Base-by-base conservation (phyloP, 306 rosid species). In the Pyrus betulifolia region DNA sequence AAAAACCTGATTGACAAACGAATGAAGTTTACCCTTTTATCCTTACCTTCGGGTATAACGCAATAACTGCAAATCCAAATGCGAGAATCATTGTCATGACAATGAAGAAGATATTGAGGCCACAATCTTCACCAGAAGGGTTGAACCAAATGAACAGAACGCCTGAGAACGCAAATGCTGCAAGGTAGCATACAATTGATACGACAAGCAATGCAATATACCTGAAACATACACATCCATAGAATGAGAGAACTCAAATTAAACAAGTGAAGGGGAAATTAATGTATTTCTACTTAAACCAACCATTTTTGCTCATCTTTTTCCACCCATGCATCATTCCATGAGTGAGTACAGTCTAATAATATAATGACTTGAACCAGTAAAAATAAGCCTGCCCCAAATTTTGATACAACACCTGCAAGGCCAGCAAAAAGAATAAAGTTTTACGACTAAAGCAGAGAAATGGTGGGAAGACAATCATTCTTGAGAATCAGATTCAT, bases 251-350 rank as follows among this genome's bases (percentile, higher is more conserved):
- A 45, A 70, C 63, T 63, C 63, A 78, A 78, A 44, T 68, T 61
- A 46, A 67, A 79, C 58, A 70, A 71, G 45, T 31, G 55, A 60
- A 23, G 6, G 59, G 54, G 18, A 28, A 73, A 55, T 44, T 14
- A 23, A 58, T 44, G 63, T 30, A 67, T 42, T 31, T 71, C 71
- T 77, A 44, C 23, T 74, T 75, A 27, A 71, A 80, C 87, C 40
- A 61, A 95, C 99, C 99, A 95, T 85, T 88, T 95, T 70, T 81
- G 96, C 63, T 95, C 99, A 75, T 92, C 97, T 86, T 95, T 95
- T 83, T 84, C 99, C 69, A 89, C 93, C 97, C 99, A 95, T 61
- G 97, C 85, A 72, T 95, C 99, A 81, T 95, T 95, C 99, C 99
- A 95, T 62, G 84, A 6, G 84, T 95, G 97, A 11, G 93, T 87